Evolutionary conservation across 495 filamentous ascomycete genomes (phyloP).

Genomic region (Penicillium fimorum): DNA sequence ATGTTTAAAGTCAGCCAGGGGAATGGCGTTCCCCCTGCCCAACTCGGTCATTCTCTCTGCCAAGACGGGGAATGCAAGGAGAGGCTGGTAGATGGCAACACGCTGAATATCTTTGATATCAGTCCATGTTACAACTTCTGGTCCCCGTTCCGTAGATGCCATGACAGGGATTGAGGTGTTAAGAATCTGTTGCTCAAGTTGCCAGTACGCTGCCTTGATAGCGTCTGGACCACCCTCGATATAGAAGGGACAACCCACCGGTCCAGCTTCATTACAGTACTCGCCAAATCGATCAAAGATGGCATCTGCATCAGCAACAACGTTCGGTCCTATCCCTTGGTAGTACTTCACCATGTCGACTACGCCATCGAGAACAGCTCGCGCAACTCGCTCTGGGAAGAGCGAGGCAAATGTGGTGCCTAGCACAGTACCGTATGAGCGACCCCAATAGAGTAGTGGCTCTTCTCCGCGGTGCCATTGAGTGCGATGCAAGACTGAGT

Average conservation of each 20-base stretch:
- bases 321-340: constrained; percentile 38
- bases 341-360: constrained; percentile 52
- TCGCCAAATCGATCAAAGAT: constrained; percentile 47
- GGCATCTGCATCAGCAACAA: constrained; percentile 49
- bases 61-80: constrained; percentile 55
- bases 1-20: constrained; percentile 50
- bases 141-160: constrained; percentile 30
- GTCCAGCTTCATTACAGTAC: constrained; percentile 48
- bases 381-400: constrained; percentile 50
- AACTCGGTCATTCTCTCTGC: constrained; percentile 55
- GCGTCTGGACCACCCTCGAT: constrained; percentile 33
- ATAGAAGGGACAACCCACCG: constrained; percentile 42
- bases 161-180: constrained; percentile 48
- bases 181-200: constrained; percentile 38
- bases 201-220: constrained; percentile 43
- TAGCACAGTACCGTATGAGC: constrained; percentile 68
- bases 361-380: constrained; percentile 54
- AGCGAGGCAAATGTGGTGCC: constrained; percentile 57
- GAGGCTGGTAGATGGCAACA: constrained; percentile 53
- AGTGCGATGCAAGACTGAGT: constrained; percentile 27
- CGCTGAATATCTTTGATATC: constrained; percentile 37
- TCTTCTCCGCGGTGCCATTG: constrained; percentile 38
- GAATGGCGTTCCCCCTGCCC: constrained; percentile 50
- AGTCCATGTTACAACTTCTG: constrained; percentile 46
- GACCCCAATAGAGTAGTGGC: constrained; percentile 61